Evolutionary conservation across 108 stramenopile genomes (phyloP), one percentile per base, ranked within the genome.

Genomic region (Tribonema minus): DNA sequence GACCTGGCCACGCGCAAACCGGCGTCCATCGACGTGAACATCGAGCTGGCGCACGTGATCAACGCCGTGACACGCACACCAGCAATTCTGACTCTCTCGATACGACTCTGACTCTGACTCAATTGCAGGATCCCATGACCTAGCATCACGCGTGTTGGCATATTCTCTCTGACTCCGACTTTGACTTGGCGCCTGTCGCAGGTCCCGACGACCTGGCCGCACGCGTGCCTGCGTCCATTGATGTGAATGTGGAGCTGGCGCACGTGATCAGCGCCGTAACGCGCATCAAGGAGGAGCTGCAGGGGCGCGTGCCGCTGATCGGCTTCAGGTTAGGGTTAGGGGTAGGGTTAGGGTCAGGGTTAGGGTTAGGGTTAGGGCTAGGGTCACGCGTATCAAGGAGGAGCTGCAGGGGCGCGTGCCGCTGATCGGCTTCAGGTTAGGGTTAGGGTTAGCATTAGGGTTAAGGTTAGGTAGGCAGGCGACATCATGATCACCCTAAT

Each of bases 401-500:
- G 88, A 91, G 85, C 92, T 95, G 89, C 83, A 85, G 12, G 90
- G 89, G 36, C 93, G 94, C 70, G 90, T 94, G 61, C 94, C 95
- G 3, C 85, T 96, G 9, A 93, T 95, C 80, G 95, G 95, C 27
- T 96, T 96, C 46, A 54, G 46, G 46, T 54, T n/a, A n/a, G n/a
- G n/a, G n/a, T n/a, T n/a, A n/a, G n/a, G n/a, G n/a, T n/a, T n/a
- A n/a, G n/a, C n/a, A n/a, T n/a, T n/a, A n/a, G n/a, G n/a, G n/a
- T n/a, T n/a, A n/a, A n/a, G n/a, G n/a, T n/a, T n/a, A n/a, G n/a
- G n/a, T n/a, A n/a, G n/a, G n/a, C n/a, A n/a, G n/a, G n/a, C n/a
- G n/a, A n/a, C n/a, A n/a, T n/a, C n/a, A n/a, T n/a, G n/a, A n/a
- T n/a, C n/a, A n/a, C n/a, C n/a, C n/a, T n/a, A n/a, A n/a, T n/a